These are phyloP conservation scores for Calophaca sinica DNA, from an alignment of 306 rosid species.

Conservation along the genomic window DNA sequence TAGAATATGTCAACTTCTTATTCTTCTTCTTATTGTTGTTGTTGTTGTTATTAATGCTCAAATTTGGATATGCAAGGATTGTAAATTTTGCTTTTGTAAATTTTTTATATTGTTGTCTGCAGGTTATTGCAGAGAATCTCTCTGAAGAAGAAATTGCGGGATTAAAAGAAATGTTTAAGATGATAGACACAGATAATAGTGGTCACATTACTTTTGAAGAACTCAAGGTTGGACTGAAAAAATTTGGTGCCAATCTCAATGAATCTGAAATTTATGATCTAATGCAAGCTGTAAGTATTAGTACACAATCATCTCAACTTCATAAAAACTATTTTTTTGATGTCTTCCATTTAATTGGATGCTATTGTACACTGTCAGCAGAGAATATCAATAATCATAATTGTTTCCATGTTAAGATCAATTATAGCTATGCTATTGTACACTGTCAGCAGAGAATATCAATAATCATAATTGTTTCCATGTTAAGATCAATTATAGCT, in stretches of 20 bases:
- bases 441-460: not conserved
- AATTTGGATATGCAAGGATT: not conserved
- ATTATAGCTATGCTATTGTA: too few species aligned
- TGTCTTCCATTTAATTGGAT: not conserved
- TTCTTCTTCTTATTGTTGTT: too few species aligned
- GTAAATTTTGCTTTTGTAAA: slow-evolving; percentile 30
- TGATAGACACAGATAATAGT: slow-evolving; percentile 79
- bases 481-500: too few species aligned
- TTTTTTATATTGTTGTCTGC: slow-evolving; percentile 34
- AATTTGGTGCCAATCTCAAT: slow-evolving; percentile 76
- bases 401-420: too few species aligned
- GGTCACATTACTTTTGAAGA: slow-evolving; percentile 92
- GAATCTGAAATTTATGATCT: slow-evolving; percentile 84
- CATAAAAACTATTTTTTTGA: not conserved
- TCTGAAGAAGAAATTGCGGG: slow-evolving; percentile 93
- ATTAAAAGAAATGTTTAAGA: slow-evolving; percentile 82
- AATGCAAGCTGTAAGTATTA: slow-evolving; percentile 79
- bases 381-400: too few species aligned
- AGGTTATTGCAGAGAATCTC: slow-evolving; percentile 89
- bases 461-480: too few species aligned
- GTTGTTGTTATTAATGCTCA: too few species aligned
- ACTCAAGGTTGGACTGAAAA: slow-evolving; percentile 78
- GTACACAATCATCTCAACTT: slow-evolving; percentile 11
- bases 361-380: not conserved
- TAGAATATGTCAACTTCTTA: not conserved